phyloP scores from a whole-genome alignment of 2,329 filamentous ascomycete species.

The Neoascochyta sp. region DNA sequence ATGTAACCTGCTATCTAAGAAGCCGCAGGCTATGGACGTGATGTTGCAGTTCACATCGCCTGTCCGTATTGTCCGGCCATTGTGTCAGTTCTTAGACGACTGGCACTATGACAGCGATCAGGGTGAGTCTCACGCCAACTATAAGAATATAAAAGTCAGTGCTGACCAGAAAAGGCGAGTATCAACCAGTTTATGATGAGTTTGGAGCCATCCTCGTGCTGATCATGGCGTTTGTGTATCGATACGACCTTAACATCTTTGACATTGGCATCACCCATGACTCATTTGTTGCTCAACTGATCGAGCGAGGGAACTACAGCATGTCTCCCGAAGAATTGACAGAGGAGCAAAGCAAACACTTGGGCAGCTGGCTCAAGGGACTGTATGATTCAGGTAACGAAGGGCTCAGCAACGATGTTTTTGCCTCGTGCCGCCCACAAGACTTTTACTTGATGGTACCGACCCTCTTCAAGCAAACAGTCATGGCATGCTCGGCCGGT shows the following conservation, averaged over 20 bases:
- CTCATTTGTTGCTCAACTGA: conserved; percentile 66
- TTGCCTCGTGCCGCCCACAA: conserved; percentile 77
- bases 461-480: conserved; percentile 71
- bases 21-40: conserved; percentile 68
- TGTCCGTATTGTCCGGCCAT: conserved; percentile 64
- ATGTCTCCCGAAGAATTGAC: conserved; percentile 59
- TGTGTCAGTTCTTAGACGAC: conserved; percentile 71
- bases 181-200: conserved; percentile 82
- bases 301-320: conserved; percentile 58
- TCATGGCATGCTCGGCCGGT: conserved; percentile 64
- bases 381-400: conserved; percentile 66
- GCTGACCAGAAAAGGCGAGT: conserved; percentile 55
- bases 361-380: conserved; percentile 72
- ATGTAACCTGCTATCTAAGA: conserved; percentile 69
- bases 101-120: conserved; percentile 83
- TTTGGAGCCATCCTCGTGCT: conserved; percentile 74
- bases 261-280: conserved; percentile 63
- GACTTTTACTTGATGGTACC: conserved; percentile 78
- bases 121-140: conserved; percentile 32
- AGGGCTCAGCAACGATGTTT: conserved; percentile 73
- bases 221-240: conserved; percentile 69
- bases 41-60: conserved; percentile 72
- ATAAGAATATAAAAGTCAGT: neutral
- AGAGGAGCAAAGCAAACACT: conserved; percentile 61
- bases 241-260: conserved; percentile 62